phyloP scores from a whole-genome alignment of 805 yeast species.

The Cyberlindnera xishuangbannaensis region DNA sequence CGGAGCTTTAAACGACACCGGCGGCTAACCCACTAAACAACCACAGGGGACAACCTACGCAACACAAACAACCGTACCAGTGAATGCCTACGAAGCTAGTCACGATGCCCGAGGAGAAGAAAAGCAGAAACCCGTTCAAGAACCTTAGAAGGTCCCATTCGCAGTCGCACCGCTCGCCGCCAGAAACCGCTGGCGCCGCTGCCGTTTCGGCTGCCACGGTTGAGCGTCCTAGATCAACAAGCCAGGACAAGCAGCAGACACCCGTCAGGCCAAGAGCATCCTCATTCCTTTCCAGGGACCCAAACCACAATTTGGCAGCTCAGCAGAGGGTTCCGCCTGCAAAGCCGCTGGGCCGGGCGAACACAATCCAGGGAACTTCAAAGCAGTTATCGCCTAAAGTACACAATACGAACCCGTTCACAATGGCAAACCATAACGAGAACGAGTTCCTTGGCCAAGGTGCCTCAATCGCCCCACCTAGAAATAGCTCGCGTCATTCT shows the following conservation, averaged over 20 bases:
- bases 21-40: too few relatives aligned
- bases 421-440: not conserved
- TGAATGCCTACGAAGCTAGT: conserved; percentile 1
- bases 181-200: not conserved
- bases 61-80: not conserved
- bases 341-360: conserved; percentile 2
- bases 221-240: not conserved
- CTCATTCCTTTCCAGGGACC: too few relatives aligned
- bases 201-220: not conserved
- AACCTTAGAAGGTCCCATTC: conserved; percentile 3
- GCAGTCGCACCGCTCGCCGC: not conserved
- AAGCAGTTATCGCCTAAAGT: not conserved
- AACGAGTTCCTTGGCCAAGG: conserved; percentile 6
- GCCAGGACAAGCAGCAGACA: too few relatives aligned
- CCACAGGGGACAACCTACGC: too few relatives aligned
- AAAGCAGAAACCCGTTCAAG: conserved; percentile 3
- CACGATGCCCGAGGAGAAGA: conserved; percentile 10
- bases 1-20: too few relatives aligned
- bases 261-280: too few relatives aligned
- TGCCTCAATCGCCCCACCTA: conserved; percentile 5
- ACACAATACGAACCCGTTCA: conserved; percentile 8
- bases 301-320: too few relatives aligned
- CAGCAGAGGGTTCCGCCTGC: not conserved
- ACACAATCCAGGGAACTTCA: conserved; percentile 5
- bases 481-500: conserved; percentile 7